Percentiles rank a stretch among this genome's conserved stretches.
These are phyloP conservation scores for Pezicula neosporulosa DNA, from an alignment of 2,329 filamentous ascomycete species.

Conservation along the genomic window DNA sequence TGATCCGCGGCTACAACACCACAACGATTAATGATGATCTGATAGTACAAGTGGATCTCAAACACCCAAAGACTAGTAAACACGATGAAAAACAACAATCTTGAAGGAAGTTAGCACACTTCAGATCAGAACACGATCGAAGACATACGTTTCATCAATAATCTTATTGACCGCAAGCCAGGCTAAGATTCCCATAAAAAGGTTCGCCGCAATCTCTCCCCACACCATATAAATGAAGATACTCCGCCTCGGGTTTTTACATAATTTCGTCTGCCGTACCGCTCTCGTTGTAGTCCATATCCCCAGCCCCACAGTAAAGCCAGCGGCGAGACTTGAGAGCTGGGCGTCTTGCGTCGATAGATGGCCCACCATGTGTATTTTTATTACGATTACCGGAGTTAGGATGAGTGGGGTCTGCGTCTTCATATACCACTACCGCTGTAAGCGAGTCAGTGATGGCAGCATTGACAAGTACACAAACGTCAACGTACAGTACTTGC, in stretches of 20 bases:
- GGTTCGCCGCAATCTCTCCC: constrained; percentile 37
- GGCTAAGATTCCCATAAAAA: constrained; percentile 33
- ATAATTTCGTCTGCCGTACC: constrained; percentile 26
- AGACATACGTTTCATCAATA: constrained; percentile 24
- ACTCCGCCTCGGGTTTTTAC: constrained; percentile 20
- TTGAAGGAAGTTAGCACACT: neutral
- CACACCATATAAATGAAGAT: constrained; percentile 38
- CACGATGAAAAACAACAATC: constrained; percentile 4
- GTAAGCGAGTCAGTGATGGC: too few relatives aligned
- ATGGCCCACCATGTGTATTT: neutral
- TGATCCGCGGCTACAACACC: constrained; percentile 35
- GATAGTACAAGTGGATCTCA: constrained; percentile 45
- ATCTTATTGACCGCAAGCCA: constrained; percentile 35
- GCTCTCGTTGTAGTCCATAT: constrained; percentile 16
- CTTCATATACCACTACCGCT: too few relatives aligned
- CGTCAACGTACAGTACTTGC: too few relatives aligned
- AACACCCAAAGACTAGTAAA: constrained; percentile 7
- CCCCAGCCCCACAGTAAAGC: neutral
- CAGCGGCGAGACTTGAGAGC: neutral
- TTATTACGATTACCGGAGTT: too few relatives aligned
- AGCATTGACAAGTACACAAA: too few relatives aligned
- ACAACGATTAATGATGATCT: constrained; percentile 52
- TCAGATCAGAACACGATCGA: neutral
- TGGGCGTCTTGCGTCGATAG: neutral
- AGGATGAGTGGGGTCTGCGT: too few relatives aligned